Evolutionary conservation across 2,329 filamentous ascomycete species (phyloP), one percentile per base, ranked within the genome.

Genomic region (Botrytis paeoniae): DNA sequence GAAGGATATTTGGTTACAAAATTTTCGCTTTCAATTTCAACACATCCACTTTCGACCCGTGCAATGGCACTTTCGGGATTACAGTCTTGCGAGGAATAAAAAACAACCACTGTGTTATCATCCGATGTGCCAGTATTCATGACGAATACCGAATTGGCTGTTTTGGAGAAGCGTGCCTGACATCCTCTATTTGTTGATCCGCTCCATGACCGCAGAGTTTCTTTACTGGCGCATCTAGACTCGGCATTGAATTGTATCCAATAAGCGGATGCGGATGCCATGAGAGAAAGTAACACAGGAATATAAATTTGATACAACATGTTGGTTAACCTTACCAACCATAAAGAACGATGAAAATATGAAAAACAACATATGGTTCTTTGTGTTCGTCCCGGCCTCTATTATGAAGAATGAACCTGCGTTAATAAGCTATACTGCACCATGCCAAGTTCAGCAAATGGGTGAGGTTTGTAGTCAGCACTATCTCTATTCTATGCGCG

Each of bases 41-140:
- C 45, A 64, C 69, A 64, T 37, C 69, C 69, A 54, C 37, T 39
- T 62, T 70, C 69, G 37, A 70, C 69, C 39, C 69, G 57, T 9
- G 32, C 59, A 20, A 70, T 70, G 59, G 69, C 69, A 63, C 22
- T 64, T 39, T 70, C 60, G 14, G 69, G 69, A 32, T 64, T 41
- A 12, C 69, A 64, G 45, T 64, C 60, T 22, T 39, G 41, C 10
- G 69, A 64, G 12, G 69, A 39, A 22, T 70, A 70, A 25, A 70
- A 64, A 4, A 64, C 69, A 10, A 70, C 69, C 9, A 70, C 69
- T 1, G 59, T 64, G 18, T 70, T 70, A 3, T 64, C 69, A 51
- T 70, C 69, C 9, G 69, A 51, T 9, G 59, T 48, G 9, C 69
- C 69, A 12, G 32, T 64, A 32, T 70, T 70, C 25, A n/a, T 51